Evolutionary conservation across 1,139 yeast species (phyloP), one percentile per base, ranked within the genome.

Genomic region (Suhomyces atakaporum): DNA sequence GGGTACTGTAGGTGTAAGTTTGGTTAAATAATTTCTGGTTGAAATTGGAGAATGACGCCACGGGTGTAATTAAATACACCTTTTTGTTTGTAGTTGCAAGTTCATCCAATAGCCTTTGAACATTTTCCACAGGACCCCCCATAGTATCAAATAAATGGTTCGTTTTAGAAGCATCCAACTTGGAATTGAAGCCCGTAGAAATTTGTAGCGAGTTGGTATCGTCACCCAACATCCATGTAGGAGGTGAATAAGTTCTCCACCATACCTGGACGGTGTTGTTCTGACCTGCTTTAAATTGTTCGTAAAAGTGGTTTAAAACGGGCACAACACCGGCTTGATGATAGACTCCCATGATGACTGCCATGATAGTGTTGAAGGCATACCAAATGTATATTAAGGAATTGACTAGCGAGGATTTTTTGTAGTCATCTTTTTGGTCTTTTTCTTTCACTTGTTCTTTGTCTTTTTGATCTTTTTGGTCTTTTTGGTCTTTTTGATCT

Each of bases 211-310:
- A 36, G 16, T 47, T 37, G 0, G 46, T 27, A 0, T 32, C 26
- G 34, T 66, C 67, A 3, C 84, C 86, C 31, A 87, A 62, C 39
- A 90, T 55, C 95, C 96, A 90, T 3, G 87, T 74, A 0, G 98
- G 97, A 0, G 97, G 97, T 2, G 89, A 75, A 53, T 90, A 92
- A 0, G 97, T 88, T 55, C 90, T 81, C 97, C 97, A 92, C 92
- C 95, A 92, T 2, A 88, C 53, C 25, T 81, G 77, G 0, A 75
- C 48, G 3, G 54, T 48, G 2, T 35, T 33, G 2, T 28, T 34
- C 2, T 34, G 53, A 2, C 59, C 54, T 2, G 56, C 42, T n/a
- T 49, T 37, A 1, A 44, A 36, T 13, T 45, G 40, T 14, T 48
- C 36, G 4, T 54, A 51, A 12, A 71, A 40, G 30, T 62, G 46